Conservation (phyloP, 2,329 filamentous ascomycete species). For the Penicillium sp. region DNA sequence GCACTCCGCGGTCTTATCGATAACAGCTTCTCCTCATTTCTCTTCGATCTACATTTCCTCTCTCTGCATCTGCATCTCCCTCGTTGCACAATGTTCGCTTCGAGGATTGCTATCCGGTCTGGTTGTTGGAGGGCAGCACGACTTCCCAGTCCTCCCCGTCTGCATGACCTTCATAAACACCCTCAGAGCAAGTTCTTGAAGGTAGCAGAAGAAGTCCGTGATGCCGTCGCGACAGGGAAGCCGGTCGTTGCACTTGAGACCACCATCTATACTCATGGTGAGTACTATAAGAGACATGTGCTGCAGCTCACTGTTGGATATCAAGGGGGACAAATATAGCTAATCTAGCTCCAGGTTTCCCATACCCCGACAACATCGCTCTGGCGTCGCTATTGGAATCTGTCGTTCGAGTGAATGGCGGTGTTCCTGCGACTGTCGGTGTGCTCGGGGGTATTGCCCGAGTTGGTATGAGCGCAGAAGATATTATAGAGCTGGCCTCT, state of each 20-base stretch:
- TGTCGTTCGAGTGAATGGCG: constrained; percentile 74
- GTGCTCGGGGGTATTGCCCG: constrained; percentile 76
- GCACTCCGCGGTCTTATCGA: constrained; percentile 31
- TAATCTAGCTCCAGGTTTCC: constrained; percentile 51
- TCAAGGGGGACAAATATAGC: constrained; percentile 5
- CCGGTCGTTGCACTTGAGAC: constrained; percentile 92
- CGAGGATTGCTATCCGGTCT: constrained; percentile 22
- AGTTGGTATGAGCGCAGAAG: constrained; percentile 68
- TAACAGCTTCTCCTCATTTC: constrained; percentile 25
- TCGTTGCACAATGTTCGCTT: constrained; percentile 17
- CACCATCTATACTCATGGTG: constrained; percentile 94
- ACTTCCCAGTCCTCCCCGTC: constrained; percentile 18
- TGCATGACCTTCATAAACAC: constrained; percentile 30
- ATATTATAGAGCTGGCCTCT: constrained; percentile 65
- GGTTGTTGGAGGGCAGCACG: constrained; percentile 15
- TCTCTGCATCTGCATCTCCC: background rate
- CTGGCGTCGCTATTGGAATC: constrained; percentile 76
- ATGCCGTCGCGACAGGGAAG: constrained; percentile 67
- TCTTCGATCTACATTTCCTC: constrained; percentile 5
- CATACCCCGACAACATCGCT: constrained; percentile 67
- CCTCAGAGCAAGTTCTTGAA: constrained; percentile 53
- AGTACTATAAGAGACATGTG: background rate
- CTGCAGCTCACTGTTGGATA: background rate
- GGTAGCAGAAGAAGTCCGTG: constrained; percentile 75
- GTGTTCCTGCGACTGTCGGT: constrained; percentile 84